Percentiles rank a stretch among this genome's conserved stretches.
These are phyloP conservation scores for Diplodia sapinea DNA, from an alignment of 2,329 filamentous ascomycete species.

Conservation along the genomic window DNA sequence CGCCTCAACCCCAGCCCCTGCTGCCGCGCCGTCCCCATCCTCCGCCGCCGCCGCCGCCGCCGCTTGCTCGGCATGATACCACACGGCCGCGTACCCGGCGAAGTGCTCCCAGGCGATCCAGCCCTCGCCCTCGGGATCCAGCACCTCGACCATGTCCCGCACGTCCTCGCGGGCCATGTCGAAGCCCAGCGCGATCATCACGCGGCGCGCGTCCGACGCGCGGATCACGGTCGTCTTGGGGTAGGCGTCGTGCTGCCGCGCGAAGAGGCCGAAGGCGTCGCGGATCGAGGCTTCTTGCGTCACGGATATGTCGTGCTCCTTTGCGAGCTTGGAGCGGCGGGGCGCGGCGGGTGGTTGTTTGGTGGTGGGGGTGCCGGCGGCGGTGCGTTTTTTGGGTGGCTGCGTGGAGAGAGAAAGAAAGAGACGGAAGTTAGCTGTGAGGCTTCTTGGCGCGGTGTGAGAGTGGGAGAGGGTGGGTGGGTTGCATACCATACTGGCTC, in stretches of 20 bases:
- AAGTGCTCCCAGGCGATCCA: slow-evolving; percentile 81
- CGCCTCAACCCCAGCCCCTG: slow-evolving; percentile 36
- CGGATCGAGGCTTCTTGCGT: slow-evolving; percentile 88
- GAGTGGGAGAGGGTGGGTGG: background rate
- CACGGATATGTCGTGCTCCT: slow-evolving; percentile 84
- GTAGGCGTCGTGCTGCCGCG: slow-evolving; percentile 66
- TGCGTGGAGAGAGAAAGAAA: background rate
- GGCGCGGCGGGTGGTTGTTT: background rate
- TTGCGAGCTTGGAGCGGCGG: slow-evolving; percentile 85
- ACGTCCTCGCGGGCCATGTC: slow-evolving; percentile 72
- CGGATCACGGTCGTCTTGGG: slow-evolving; percentile 48
- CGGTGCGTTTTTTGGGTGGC: slow-evolving; percentile 11
- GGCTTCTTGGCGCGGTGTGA: background rate
- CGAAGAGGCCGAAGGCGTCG: slow-evolving; percentile 86
- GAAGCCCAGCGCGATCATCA: slow-evolving; percentile 64
- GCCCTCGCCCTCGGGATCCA: slow-evolving; percentile 83
- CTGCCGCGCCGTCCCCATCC: slow-evolving; percentile 32
- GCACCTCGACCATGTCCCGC: slow-evolving; percentile 74
- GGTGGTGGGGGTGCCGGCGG: background rate
- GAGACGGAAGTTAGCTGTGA: background rate
- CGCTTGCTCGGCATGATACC: slow-evolving; percentile 62
- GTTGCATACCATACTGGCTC: no score
- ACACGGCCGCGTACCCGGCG: slow-evolving; percentile 85
- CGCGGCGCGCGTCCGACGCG: slow-evolving; percentile 54
- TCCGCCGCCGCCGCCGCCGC: background rate